These are phyloP conservation scores for Cadophora luteo-olivacea DNA, from an alignment of 2,329 filamentous ascomycete genomes.

Conservation along the genomic window DNA sequence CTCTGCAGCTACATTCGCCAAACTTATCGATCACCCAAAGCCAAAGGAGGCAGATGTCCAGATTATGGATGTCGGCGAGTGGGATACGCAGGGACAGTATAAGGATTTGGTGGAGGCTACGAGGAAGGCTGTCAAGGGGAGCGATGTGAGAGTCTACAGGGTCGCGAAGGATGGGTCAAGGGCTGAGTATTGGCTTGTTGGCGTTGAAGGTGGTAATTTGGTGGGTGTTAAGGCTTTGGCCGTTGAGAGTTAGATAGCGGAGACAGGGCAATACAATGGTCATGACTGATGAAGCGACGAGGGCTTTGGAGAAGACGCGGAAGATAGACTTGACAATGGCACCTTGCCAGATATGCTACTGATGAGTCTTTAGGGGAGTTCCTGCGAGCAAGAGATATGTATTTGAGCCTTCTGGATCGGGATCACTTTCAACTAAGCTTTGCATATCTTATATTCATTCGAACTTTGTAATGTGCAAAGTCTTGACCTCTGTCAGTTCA, in stretches of 20 bases:
- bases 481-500: background rate
- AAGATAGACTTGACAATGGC: too few relatives aligned
- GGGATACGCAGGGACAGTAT: slow-evolving; percentile 78
- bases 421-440: background rate
- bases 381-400: background rate
- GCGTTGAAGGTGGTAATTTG: slow-evolving; percentile 65
- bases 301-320: too few relatives aligned
- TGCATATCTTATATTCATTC: background rate
- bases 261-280: background rate
- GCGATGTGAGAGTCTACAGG: slow-evolving; percentile 77
- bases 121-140: slow-evolving; percentile 63
- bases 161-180: slow-evolving; percentile 68
- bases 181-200: slow-evolving; percentile 82
- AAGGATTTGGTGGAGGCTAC: slow-evolving; percentile 72
- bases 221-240: slow-evolving; percentile 81
- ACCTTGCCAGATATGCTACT: too few relatives aligned
- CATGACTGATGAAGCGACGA: background rate
- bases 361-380: background rate
- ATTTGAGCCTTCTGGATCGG: too few relatives aligned
- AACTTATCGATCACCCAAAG: slow-evolving; percentile 65
- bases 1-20: slow-evolving; percentile 69
- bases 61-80: slow-evolving; percentile 72
- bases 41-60: slow-evolving; percentile 63
- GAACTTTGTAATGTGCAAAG: background rate
- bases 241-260: slow-evolving; percentile 67